These are phyloP conservation scores for Barbarea vulgaris DNA, from an alignment of 345 rosid species.

Conservation along the genomic window DNA sequence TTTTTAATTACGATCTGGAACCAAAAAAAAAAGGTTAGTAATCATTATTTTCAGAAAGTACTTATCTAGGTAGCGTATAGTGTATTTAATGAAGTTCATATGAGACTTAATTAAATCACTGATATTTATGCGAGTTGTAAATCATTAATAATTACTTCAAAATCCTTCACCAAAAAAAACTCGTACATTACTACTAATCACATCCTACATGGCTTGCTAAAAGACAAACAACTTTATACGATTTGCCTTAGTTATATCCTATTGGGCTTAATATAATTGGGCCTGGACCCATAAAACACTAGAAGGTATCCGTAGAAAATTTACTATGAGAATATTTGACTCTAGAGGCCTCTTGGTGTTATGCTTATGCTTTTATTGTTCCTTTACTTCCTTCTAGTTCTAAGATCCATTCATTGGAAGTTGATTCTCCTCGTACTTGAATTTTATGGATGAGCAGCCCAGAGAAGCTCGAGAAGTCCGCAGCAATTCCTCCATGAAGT, in stretches of 20 bases:
- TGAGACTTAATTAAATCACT: background rate
- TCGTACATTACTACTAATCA: background rate
- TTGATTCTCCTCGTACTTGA: background rate
- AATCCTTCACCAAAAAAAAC: background rate
- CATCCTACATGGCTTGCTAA: background rate
- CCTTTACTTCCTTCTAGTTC: background rate
- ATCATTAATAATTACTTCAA: background rate
- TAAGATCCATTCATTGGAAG: background rate
- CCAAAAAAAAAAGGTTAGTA: background rate
- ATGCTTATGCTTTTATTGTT: conserved; percentile 12
- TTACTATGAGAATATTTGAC: background rate
- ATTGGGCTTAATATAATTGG: conserved; percentile 9
- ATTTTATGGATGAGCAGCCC: conserved; percentile 15
- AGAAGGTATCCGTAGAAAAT: background rate
- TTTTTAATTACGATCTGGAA: background rate
- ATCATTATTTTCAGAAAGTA: background rate
- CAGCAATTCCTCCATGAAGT: conserved; percentile 81
- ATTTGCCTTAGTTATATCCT: background rate
- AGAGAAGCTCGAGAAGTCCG: conserved; percentile 64
- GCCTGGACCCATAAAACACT: background rate
- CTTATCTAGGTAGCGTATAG: background rate
- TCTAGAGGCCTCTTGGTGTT: background rate
- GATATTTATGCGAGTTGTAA: background rate
- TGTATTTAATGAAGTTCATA: background rate
- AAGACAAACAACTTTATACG: background rate